Conservation (phyloP, 129 eudicot species). For the Pseudognaphalium luteoalbum region DNA sequence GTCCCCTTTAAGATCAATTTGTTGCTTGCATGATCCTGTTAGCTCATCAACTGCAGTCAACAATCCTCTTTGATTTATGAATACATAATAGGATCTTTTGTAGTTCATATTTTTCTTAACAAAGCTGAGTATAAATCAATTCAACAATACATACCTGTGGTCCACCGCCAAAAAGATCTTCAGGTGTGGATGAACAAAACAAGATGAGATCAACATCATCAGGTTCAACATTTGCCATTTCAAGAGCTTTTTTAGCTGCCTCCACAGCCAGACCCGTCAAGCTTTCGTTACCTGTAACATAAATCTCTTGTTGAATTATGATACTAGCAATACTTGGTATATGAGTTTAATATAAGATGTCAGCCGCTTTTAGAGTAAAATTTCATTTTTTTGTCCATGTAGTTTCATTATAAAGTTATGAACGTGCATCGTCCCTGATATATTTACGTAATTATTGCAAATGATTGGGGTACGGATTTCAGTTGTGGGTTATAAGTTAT, state of each 20-base stretch:
- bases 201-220: conserved; percentile 81
- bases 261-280: conserved; percentile 68
- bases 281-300: conserved; percentile 66
- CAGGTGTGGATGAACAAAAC: conserved; percentile 78
- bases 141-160: conserved; percentile 33
- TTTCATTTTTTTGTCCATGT: background rate
- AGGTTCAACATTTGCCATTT: conserved; percentile 79
- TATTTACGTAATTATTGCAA: no score
- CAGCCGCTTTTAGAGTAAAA: background rate
- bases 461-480: no score
- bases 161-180: conserved; percentile 77
- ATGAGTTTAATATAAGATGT: background rate
- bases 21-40: no score
- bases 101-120: background rate
- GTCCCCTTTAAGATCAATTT: no score
- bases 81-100: background rate
- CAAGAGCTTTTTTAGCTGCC: conserved; percentile 76
- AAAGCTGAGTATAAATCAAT: background rate
- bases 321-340: background rate
- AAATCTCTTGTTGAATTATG: background rate
- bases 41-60: no score
- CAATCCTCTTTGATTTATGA: background rate
- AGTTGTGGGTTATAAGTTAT: background rate
- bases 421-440: background rate
- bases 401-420: background rate